These are phyloP conservation scores for Taphrina deformans DNA, from an alignment of 1,139 yeast genomes.

Conservation along the genomic window DNA sequence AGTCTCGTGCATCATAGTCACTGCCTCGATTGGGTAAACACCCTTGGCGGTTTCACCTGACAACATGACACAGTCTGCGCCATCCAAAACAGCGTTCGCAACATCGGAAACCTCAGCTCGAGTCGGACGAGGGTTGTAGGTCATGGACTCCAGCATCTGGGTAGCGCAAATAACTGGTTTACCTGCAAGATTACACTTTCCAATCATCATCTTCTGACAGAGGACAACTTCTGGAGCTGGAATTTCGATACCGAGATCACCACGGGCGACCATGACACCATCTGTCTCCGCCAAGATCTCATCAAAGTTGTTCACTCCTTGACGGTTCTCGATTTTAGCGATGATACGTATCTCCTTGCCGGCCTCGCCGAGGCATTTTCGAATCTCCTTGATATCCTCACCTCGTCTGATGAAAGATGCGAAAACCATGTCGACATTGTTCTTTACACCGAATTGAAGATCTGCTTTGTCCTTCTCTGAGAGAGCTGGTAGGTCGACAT, in stretches of 20 bases:
- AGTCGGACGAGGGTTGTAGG: constrained; percentile 99
- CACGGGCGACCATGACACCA: constrained; percentile 99
- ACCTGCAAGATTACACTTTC: constrained; percentile 98
- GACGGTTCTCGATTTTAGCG: constrained; percentile 97
- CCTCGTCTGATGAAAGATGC: constrained; percentile 98
- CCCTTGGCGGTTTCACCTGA: constrained; percentile 99
- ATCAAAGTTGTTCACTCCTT: constrained; percentile 99
- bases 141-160: constrained; percentile 99
- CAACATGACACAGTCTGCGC: constrained; percentile 95
- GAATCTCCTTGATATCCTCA: constrained; percentile 81
- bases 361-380: constrained; percentile 93
- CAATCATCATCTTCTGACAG: constrained; percentile 97
- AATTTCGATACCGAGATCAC: constrained; percentile 98
- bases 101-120: constrained; percentile 99
- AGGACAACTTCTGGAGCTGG: constrained; percentile 99
- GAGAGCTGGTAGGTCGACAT: constrained; percentile 96
- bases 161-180: constrained; percentile 99
- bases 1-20: constrained; percentile 98
- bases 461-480: constrained; percentile 94
- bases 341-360: constrained; percentile 95
- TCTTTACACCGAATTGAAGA: constrained; percentile 90
- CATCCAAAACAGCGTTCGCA: constrained; percentile 98
- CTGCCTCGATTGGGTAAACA: constrained; percentile 95
- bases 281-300: constrained; percentile 91
- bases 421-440: constrained; percentile 95